Conservation (phyloP, 1,284 basidiomycete genomes). For the Cryptococcus sp. region DNA sequence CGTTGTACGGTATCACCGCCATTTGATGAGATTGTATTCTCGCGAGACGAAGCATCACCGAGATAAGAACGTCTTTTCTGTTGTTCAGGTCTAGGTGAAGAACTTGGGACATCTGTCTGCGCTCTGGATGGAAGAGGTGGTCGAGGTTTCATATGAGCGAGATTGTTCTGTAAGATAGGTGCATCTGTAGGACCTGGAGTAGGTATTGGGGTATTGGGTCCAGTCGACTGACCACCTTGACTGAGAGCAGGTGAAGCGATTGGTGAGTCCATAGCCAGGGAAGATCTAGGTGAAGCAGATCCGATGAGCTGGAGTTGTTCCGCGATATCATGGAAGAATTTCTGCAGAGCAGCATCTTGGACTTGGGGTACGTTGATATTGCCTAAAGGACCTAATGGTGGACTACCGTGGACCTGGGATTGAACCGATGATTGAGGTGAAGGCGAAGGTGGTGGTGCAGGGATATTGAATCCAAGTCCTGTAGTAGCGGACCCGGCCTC, state of each 20-base stretch:
- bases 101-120: constrained; percentile 8
- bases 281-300: constrained; percentile 19
- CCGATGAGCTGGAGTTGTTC: constrained; percentile 52
- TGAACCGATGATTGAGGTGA: constrained; percentile 17
- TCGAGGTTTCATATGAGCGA: neutral
- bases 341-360: constrained; percentile 51
- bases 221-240: constrained; percentile 10
- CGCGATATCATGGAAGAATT: constrained; percentile 55
- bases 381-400: constrained; percentile 8
- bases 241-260: constrained; percentile 14
- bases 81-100: constrained; percentile 4
- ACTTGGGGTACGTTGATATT: constrained; percentile 41
- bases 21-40: constrained; percentile 4
- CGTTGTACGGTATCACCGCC: neutral
- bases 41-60: constrained; percentile 15
- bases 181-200: neutral
- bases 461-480: constrained; percentile 21
- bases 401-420: constrained; percentile 10
- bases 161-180: neutral
- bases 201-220: constrained; percentile 8
- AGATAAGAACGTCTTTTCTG: constrained; percentile 18
- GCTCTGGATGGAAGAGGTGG: constrained; percentile 7
- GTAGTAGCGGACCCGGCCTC: constrained; percentile 1
- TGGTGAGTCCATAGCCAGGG: constrained; percentile 14
- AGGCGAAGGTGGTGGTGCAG: constrained; percentile 10